phyloP scores from a whole-genome alignment of 768 basidiomycete species.

The Asterophora parasitica region DNA sequence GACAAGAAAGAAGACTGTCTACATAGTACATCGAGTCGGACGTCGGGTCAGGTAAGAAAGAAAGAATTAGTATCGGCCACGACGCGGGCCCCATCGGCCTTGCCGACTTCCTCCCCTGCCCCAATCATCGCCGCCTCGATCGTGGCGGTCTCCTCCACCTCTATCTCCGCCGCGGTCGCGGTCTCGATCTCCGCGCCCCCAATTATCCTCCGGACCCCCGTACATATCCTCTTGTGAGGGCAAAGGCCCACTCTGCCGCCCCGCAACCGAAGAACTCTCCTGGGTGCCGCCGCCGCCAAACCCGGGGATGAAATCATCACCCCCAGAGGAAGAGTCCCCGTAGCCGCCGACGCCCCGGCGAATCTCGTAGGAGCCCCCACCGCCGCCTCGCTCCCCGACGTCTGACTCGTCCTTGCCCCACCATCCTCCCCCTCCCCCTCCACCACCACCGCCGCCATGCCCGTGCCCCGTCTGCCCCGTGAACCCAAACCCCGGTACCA shows the following conservation, averaged over 20 bases:
- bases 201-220: constrained; percentile 32
- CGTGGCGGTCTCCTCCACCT: constrained; percentile 7
- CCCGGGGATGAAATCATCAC: constrained; percentile 64
- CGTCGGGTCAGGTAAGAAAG: not conserved
- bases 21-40: too few species aligned
- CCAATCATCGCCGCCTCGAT: constrained; percentile 25
- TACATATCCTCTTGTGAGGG: constrained; percentile 49
- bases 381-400: not conserved
- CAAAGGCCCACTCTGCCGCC: constrained; percentile 28
- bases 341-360: constrained; percentile 10
- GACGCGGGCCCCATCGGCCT: constrained; percentile 26
- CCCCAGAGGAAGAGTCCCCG: constrained; percentile 24
- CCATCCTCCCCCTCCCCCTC: constrained; percentile 26
- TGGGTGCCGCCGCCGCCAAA: constrained; percentile 30
- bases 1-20: too few species aligned
- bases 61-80: constrained; percentile 17
- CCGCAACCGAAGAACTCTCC: constrained; percentile 11
- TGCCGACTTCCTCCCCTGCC: constrained; percentile 18
- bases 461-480: constrained; percentile 33
- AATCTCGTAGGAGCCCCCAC: constrained; percentile 6
- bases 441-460: not conserved
- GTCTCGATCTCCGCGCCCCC: constrained; percentile 30
- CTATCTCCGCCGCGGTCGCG: constrained; percentile 30
- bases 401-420: constrained; percentile 42
- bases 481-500: constrained; percentile 71